Conservation (phyloP, 2,329 filamentous ascomycete genomes). For the Colletotrichum noveboracense region DNA sequence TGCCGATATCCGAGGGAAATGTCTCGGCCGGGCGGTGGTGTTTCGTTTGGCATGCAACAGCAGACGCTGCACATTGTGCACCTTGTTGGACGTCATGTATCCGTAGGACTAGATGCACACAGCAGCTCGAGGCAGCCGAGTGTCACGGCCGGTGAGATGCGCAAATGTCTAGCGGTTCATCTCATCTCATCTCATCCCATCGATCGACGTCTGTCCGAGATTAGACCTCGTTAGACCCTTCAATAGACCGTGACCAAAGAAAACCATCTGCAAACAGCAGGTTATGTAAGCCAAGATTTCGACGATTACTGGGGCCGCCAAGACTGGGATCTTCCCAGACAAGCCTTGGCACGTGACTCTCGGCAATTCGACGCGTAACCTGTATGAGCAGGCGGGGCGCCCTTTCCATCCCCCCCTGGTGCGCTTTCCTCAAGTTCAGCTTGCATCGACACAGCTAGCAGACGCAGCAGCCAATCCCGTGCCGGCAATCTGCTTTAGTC, state of each 20-base stretch:
- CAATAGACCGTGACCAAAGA: neutral
- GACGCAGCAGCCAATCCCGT: neutral
- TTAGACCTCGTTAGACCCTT: neutral
- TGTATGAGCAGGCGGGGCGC: neutral
- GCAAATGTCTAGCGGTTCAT: neutral
- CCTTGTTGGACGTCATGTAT: neutral
- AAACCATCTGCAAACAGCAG: neutral
- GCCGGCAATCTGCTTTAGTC: neutral
- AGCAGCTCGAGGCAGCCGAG: neutral
- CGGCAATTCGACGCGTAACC: slow-evolving; percentile 15
- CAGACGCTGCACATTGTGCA: neutral
- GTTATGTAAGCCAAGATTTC: neutral
- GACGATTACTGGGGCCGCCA: neutral
- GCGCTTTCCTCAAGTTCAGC: neutral
- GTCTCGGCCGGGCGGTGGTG: neutral
- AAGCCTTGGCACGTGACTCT: slow-evolving; percentile 18
- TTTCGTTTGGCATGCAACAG: neutral
- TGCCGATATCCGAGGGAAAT: slow-evolving; percentile 15
- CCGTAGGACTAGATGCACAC: neutral
- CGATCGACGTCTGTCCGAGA: neutral
- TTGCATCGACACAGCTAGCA: neutral
- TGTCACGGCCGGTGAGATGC: neutral
- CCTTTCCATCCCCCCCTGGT: neutral
- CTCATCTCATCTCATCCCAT: neutral
- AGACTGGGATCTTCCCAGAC: neutral